Evolutionary conservation across 2,329 filamentous ascomycete genomes (phyloP).

Genomic region (Zalaria obscura): DNA sequence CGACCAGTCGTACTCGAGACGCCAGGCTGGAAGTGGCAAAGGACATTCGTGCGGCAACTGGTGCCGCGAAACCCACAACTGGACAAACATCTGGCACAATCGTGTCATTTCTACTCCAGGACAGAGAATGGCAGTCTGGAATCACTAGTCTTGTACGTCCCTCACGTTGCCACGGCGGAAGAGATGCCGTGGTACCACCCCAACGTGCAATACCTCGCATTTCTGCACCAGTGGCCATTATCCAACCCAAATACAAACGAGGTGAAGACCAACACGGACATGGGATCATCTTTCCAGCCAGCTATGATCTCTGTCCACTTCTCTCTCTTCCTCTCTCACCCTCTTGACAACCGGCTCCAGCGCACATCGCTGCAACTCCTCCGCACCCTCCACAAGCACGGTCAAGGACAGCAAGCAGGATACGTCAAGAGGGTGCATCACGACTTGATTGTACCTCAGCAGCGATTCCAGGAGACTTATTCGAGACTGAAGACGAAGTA

Average conservation of each 20-base stretch:
- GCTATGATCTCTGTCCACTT: conserved; percentile 38
- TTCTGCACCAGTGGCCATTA: conserved; percentile 52
- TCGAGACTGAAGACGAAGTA: conserved; percentile 66
- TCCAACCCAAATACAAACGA: neutral
- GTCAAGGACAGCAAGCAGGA: conserved; percentile 47
- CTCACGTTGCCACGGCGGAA: conserved; percentile 48
- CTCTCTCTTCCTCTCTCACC: conserved; percentile 24
- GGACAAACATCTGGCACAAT: conserved; percentile 66
- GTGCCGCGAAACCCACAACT: conserved; percentile 70
- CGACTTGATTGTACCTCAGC: conserved; percentile 65
- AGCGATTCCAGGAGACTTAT: conserved; percentile 70
- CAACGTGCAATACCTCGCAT: conserved; percentile 56
- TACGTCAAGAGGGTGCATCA: conserved; percentile 75
- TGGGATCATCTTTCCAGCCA: conserved; percentile 11
- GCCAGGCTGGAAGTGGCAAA: conserved; percentile 31
- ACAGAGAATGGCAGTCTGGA: conserved; percentile 8
- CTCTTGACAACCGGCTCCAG: conserved; percentile 25
- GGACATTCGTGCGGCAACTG: conserved; percentile 59
- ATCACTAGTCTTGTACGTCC: conserved; percentile 61
- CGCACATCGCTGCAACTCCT: conserved; percentile 58
- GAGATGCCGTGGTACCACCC: conserved; percentile 85
- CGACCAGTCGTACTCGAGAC: conserved; percentile 8
- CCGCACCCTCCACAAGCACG: conserved; percentile 58
- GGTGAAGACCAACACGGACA: neutral
- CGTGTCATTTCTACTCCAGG: conserved; percentile 51